Evolutionary conservation across 2,329 filamentous ascomycete genomes (phyloP).

Genomic region (Colletotrichum spinosum): DNA sequence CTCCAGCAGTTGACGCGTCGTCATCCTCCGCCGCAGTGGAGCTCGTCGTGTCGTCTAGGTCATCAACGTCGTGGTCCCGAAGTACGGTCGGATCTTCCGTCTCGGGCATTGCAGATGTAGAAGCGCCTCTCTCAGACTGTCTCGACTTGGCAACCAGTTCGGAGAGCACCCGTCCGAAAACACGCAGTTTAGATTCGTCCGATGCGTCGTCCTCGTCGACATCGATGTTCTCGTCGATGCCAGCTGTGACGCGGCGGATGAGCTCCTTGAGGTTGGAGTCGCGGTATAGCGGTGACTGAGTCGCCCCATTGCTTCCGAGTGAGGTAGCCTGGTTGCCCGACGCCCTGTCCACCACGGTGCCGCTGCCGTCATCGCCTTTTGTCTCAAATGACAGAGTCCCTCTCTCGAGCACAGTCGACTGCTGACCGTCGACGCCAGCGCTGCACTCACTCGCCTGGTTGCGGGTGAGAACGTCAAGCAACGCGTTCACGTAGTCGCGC

Average conservation of each 20-base stretch:
- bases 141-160: conserved; percentile 53
- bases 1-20: neutral
- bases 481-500: conserved; percentile 60
- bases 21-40: neutral
- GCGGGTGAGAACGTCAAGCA: conserved; percentile 61
- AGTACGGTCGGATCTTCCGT: neutral
- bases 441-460: conserved; percentile 36
- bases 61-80: neutral
- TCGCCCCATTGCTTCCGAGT: too few relatives aligned
- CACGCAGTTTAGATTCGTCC: conserved; percentile 54
- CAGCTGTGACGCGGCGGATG: conserved; percentile 62
- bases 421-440: conserved; percentile 15
- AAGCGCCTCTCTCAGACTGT: neutral
- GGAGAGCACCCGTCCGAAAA: conserved; percentile 64
- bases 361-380: neutral
- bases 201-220: conserved; percentile 39
- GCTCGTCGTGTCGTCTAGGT: neutral
- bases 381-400: conserved; percentile 1
- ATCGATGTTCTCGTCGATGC: conserved; percentile 51
- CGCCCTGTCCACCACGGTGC: neutral
- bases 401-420: conserved; percentile 1
- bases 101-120: neutral
- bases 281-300: neutral
- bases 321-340: neutral
- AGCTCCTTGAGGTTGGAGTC: conserved; percentile 56